phyloP scores from a whole-genome alignment of 2,329 filamentous ascomycete species.

The Sporothrix dimorphospora region DNA sequence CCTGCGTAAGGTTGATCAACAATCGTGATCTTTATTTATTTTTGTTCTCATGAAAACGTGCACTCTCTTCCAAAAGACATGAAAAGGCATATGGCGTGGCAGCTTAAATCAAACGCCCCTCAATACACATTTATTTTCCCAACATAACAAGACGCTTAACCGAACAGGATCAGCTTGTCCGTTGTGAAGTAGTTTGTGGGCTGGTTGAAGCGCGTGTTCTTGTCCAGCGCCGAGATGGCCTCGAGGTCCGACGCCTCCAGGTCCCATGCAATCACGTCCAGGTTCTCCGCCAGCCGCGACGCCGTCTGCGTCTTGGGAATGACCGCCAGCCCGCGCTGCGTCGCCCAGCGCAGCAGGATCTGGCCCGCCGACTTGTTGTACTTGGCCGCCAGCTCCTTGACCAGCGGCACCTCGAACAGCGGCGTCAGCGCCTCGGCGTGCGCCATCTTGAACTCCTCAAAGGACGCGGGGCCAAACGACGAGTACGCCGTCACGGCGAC shows the following conservation, averaged over 20 bases:
- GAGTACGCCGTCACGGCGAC: constrained; percentile 82
- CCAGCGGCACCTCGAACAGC: constrained; percentile 68
- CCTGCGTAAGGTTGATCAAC: no score
- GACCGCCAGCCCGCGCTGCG: constrained; percentile 77
- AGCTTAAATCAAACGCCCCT: not conserved
- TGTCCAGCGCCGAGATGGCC: constrained; percentile 58
- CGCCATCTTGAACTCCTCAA: constrained; percentile 76
- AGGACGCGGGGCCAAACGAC: constrained; percentile 78
- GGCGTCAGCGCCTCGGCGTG: constrained; percentile 60
- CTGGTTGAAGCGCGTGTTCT: constrained; percentile 63
- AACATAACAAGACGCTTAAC: constrained; percentile 42
- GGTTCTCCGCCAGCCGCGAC: constrained; percentile 55
- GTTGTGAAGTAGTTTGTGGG: constrained; percentile 57
- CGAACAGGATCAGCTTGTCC: constrained; percentile 62
- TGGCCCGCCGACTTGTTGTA: constrained; percentile 75
- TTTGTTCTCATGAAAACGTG: not conserved
- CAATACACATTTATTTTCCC: not conserved
- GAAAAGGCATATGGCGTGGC: not conserved
- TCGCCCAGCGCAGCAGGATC: constrained; percentile 84
- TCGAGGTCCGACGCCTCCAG: constrained; percentile 58
- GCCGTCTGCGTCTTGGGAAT: constrained; percentile 70
- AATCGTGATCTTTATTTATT: not conserved
- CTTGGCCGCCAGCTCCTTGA: constrained; percentile 69
- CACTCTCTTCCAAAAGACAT: not conserved
- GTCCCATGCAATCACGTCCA: constrained; percentile 60